These are phyloP conservation scores for Sporisorium scitamineum DNA, from an alignment of 1,284 basidiomycete species.

Conservation along the genomic window DNA sequence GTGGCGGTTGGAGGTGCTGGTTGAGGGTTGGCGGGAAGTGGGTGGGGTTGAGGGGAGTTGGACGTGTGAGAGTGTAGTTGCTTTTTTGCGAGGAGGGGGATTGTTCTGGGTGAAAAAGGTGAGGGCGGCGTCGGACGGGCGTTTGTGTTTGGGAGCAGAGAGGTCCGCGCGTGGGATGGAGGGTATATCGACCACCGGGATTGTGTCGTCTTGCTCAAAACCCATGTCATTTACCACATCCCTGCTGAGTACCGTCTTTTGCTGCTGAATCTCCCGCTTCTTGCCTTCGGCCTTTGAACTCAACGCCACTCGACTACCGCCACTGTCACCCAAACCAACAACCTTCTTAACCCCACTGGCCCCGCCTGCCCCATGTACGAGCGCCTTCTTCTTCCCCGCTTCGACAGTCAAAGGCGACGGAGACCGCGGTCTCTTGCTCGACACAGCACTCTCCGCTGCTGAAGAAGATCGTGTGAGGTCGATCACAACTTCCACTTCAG, in stretches of 20 bases:
- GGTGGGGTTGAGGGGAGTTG: background rate
- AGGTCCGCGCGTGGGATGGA: background rate
- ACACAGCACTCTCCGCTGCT: conserved; percentile 2
- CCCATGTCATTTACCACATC: background rate
- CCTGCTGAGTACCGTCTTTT: background rate
- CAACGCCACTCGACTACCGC: background rate
- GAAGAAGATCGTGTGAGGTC: conserved; percentile 22
- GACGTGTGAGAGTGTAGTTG: background rate
- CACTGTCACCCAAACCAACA: background rate
- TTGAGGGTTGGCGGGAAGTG: background rate
- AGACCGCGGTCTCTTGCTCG: background rate
- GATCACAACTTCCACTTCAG: conserved; percentile 9
- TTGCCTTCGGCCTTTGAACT: background rate
- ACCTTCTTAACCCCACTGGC: background rate
- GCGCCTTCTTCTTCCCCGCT: background rate
- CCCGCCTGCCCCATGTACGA: background rate
- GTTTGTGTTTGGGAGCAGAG: background rate
- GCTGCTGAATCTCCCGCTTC: background rate
- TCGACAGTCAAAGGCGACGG: background rate
- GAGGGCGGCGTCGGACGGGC: background rate
- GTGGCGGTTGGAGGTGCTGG: background rate
- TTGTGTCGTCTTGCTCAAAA: no score
- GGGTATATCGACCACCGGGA: background rate
- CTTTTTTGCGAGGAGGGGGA: background rate
- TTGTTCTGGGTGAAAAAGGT: no score